A percentile compares a stretch with the other conserved stretches of the same genome.
These are phyloP conservation scores for Eragrostis nindensis DNA, from an alignment of 176 grass and related monocot genomes.

Conservation along the genomic window DNA sequence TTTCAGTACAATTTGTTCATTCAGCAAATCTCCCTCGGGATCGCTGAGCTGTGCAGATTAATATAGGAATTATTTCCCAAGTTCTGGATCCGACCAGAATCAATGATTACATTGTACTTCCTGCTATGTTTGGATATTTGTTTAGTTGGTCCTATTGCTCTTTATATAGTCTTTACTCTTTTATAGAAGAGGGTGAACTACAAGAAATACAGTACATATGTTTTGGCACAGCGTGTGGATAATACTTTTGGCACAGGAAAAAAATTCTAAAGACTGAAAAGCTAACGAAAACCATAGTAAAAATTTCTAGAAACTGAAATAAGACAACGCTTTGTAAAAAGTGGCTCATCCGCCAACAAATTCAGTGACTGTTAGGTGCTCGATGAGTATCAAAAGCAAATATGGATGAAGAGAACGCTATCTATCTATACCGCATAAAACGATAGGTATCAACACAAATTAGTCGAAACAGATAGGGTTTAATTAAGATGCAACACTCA, in stretches of 20 bases:
- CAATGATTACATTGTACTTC: not conserved
- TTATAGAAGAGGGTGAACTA: no score
- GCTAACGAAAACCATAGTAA: not conserved
- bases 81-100: conserved; percentile 7
- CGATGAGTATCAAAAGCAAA: not conserved
- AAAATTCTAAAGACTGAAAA: not conserved
- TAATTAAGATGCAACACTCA: not conserved
- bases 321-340: not conserved
- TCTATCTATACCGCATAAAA: not conserved
- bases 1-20: not conserved
- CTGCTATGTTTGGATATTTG: not conserved
- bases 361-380: not conserved
- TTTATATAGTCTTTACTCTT: not conserved
- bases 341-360: not conserved
- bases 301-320: no score
- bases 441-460: not conserved
- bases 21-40: conserved; percentile 31
- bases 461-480: not conserved
- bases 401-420: not conserved
- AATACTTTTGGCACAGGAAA: not conserved
- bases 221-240: not conserved
- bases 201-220: no score
- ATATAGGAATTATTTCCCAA: not conserved
- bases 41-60: conserved; percentile 22
- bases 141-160: not conserved